Percentiles rank a stretch among this genome's conserved stretches.
Evolutionary conservation across 139 green algal species (phyloP).

Genomic region (Nannochloris sp.): DNA sequence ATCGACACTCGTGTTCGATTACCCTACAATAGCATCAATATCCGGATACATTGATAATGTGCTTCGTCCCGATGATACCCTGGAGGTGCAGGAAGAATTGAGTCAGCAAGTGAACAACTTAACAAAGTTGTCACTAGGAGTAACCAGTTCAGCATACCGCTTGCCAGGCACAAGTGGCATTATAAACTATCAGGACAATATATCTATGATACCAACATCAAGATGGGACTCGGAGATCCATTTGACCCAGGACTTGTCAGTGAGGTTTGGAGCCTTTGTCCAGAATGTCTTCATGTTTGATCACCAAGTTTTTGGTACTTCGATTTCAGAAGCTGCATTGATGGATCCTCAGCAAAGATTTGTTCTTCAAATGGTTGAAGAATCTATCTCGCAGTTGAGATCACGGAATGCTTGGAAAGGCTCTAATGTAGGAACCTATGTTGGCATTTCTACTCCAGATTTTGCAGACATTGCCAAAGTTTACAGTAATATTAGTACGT

Average conservation of each 20-base stretch:
- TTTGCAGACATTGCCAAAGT: slow-evolving; percentile 27
- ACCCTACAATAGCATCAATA: slow-evolving; percentile 48
- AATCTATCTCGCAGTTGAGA: slow-evolving; percentile 11
- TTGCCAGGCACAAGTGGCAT: too few species aligned
- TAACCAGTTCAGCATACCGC: too few species aligned
- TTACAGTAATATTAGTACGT: slow-evolving; percentile 9
- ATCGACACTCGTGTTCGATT: slow-evolving; percentile 65
- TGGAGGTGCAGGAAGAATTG: background rate
- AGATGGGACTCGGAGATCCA: slow-evolving; percentile 13
- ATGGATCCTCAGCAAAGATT: slow-evolving; percentile 69
- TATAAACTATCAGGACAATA: background rate
- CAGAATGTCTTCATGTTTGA: slow-evolving; percentile 43
- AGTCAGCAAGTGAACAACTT: background rate
- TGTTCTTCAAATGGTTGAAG: slow-evolving; percentile 25
- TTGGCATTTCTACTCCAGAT: slow-evolving; percentile 36
- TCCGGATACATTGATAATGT: background rate
- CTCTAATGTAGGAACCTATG: slow-evolving; percentile 28
- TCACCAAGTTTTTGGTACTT: slow-evolving; percentile 43
- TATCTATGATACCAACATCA: slow-evolving; percentile 4
- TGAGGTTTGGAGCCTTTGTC: slow-evolving; percentile 9
- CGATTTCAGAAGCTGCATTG: slow-evolving; percentile 32
- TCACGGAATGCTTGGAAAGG: background rate
- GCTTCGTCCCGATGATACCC: slow-evolving; percentile 1
- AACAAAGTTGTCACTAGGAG: background rate
- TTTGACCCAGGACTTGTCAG: slow-evolving; percentile 9